Conservation (phyloP, 169 alveolate genomes). For the Eimeria tenella region DNA sequence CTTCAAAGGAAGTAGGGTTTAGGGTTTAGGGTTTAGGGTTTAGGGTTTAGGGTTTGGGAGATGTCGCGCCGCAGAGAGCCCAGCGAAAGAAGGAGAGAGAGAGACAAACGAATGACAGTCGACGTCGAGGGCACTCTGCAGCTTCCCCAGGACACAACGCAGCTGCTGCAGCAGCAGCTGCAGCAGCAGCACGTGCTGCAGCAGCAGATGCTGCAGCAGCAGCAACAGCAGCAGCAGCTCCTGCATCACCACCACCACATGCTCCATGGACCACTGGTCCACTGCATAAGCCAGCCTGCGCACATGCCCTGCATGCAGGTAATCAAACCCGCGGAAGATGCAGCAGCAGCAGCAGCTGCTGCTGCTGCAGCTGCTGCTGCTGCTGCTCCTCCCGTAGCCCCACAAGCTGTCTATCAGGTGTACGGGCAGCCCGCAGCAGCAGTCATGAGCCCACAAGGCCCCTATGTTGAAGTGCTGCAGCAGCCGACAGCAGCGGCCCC, state of each 20-base stretch:
- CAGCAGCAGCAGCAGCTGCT: slow-evolving; percentile 33
- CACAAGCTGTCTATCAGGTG: slow-evolving; percentile 29
- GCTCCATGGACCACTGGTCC: slow-evolving; percentile 5
- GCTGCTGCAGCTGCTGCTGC: background rate
- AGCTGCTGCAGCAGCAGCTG: slow-evolving; percentile 49
- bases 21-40: too few species aligned
- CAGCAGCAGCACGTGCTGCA: slow-evolving; percentile 31
- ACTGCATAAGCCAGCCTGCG: background rate
- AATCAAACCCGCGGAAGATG: background rate
- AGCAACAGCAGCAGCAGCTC: slow-evolving; percentile 4
- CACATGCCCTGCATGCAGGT: background rate
- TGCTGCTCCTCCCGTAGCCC: too few species aligned
- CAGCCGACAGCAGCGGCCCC: slow-evolving; percentile 35
- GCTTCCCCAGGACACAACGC: slow-evolving; percentile 4
- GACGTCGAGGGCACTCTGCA: slow-evolving; percentile 16
- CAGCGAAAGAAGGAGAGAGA: slow-evolving; percentile 9
- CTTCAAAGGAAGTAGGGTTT: too few species aligned
- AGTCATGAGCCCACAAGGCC: background rate
- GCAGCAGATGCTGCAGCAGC: slow-evolving; percentile 36
- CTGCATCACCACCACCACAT: background rate
- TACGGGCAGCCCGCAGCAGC: slow-evolving; percentile 21
- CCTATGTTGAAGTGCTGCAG: background rate
- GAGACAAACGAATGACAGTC: slow-evolving; percentile 25
- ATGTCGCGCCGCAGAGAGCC: slow-evolving; percentile 47
- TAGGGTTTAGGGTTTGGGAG: background rate